Percentiles rank a stretch among this genome's conserved stretches.
Evolutionary conservation across 2,329 filamentous ascomycete species (phyloP).

Genomic region (Phialophora expanda): DNA sequence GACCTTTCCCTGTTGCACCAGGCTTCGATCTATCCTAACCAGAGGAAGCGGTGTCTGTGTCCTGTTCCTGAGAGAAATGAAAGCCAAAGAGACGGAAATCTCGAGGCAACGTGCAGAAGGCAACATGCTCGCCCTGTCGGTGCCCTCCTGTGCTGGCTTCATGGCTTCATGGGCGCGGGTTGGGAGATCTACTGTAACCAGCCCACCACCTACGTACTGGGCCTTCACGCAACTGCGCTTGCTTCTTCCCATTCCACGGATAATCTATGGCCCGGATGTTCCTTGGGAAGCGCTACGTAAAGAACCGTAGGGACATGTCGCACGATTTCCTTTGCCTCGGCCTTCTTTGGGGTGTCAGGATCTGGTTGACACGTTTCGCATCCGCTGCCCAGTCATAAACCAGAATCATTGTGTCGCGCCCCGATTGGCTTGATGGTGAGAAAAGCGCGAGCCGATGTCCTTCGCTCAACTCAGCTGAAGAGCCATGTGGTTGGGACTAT

Average conservation of each 20-base stretch:
- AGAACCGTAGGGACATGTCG: neutral
- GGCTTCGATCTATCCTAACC: neutral
- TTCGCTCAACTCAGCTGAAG: constrained; percentile 17
- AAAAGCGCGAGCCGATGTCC: constrained; percentile 8
- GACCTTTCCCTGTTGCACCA: neutral
- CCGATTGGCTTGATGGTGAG: constrained; percentile 16
- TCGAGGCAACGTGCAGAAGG: neutral
- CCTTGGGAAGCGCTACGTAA: neutral
- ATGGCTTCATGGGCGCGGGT: neutral
- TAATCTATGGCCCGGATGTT: neutral
- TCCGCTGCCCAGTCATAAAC: neutral
- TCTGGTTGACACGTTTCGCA: constrained; percentile 22
- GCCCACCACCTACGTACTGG: neutral
- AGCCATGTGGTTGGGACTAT: constrained; percentile 28
- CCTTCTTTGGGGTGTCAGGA: constrained; percentile 5
- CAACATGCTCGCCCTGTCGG: neutral
- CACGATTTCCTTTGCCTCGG: constrained; percentile 10
- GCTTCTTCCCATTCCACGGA: neutral
- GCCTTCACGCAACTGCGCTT: neutral
- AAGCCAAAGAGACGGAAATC: neutral
- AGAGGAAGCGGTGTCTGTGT: neutral
- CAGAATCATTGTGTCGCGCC: constrained; percentile 13
- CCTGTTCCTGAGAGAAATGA: neutral
- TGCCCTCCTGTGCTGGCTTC: neutral
- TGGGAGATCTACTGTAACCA: neutral